Percentiles rank a stretch among this genome's conserved stretches.
Evolutionary conservation across 768 basidiomycete species (phyloP).

Genomic region (Tubosaeta brunneosetosa): DNA sequence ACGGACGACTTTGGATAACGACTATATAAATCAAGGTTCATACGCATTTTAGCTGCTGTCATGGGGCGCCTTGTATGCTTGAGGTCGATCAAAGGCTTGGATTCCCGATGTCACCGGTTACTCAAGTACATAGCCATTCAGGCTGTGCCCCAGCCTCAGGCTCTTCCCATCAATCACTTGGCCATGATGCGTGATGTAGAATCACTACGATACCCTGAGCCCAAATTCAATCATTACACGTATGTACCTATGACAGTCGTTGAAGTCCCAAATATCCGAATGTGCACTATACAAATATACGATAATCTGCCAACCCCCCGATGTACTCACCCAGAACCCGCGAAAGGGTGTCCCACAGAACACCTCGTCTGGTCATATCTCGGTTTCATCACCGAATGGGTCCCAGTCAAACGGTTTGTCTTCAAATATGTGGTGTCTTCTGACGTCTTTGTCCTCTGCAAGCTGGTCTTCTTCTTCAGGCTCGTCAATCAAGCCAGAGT

Average conservation of each 20-base stretch:
- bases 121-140: background rate
- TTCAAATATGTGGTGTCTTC: constrained; percentile 21
- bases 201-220: no score
- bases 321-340: background rate
- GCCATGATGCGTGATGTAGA: no score
- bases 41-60: no score
- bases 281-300: constrained; percentile 6
- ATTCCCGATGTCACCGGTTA: no score
- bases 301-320: constrained; percentile 2
- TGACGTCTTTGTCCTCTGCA: background rate
- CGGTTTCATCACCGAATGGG: constrained; percentile 26
- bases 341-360: background rate
- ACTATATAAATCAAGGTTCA: no score
- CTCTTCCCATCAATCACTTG: background rate
- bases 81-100: no score
- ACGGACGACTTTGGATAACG: no score
- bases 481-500: constrained; percentile 19
- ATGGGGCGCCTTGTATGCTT: no score
- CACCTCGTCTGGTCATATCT: constrained; percentile 8
- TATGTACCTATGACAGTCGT: background rate
- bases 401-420: constrained; percentile 32
- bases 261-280: background rate
- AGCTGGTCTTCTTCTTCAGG: constrained; percentile 23
- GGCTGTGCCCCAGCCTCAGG: background rate
- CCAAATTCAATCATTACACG: no score